Evolutionary conservation across 306 rosid genomes (phyloP), one percentile per base, ranked within the genome.

Genomic region (Citrullus mucosospermus): DNA sequence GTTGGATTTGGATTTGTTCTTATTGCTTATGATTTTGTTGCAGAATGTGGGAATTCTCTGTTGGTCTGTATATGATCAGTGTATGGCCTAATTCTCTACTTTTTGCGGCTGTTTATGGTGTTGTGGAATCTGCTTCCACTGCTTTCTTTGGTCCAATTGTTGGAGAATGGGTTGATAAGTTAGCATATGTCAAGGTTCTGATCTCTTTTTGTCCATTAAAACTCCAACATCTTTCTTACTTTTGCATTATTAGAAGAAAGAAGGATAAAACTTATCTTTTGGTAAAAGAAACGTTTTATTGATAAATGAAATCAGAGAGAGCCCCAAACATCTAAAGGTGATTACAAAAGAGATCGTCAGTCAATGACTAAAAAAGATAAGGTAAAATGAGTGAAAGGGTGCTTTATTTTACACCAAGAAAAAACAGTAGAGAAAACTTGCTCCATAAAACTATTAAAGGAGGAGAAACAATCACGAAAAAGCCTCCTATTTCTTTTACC

Each of bases 11-110:
- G n/a, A 79, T 18, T 14, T 36, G 51, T 61, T 75, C 50, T 28
- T 38, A 8, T 34, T 44, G 67, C 32, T 3, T 71, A 2, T 81
- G 15, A 60, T 30, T 51, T 14, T 14, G 48, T 13, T 79, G 78
- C 87, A 94, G 98, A 83, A 92, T 90, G 98, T 94, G 98, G 98
- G 98, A 94, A 86, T 94, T 92, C 79, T 94, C 98, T 34, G 97
- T 94, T 79, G 96, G 96, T 70, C 85, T 94, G 34, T 94, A 92
- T 75, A 94, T 92, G 98, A 92, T 94, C 79, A 83, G 68, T 81
- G 61, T 94, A 68, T 94, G 98, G 98, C 98, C 98, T 39, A 88
- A 92, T 75, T 94, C 97, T 0, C 75, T 94, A 74, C 88, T 94
- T 8, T 87, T 83, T 70, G 95, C 95, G 16, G 98, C 98, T n/a